These are phyloP conservation scores for Comarum palustre DNA, from an alignment of 306 rosid species.

Conservation along the genomic window DNA sequence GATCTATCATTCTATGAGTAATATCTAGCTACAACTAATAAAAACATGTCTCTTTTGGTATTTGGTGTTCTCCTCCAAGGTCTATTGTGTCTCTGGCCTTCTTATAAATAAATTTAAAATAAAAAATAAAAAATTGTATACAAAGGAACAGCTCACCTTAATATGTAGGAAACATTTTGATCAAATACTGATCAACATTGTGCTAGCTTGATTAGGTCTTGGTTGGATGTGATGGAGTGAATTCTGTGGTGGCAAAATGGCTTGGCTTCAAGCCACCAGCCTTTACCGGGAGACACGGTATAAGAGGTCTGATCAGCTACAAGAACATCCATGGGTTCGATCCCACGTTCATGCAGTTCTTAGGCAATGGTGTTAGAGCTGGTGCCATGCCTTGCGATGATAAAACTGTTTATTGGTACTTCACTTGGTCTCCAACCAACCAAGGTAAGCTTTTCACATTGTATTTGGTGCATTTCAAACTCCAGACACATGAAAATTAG, in stretches of 20 bases:
- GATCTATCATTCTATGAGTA: too few relatives aligned
- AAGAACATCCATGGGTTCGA: constrained; percentile 35
- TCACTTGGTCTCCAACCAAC: constrained; percentile 48
- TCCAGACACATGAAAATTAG: too few relatives aligned
- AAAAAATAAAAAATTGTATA: too few relatives aligned
- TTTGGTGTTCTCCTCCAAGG: too few relatives aligned
- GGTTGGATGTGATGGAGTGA: constrained; percentile 84
- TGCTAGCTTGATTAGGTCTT: constrained; percentile 57
- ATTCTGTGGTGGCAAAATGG: constrained; percentile 70
- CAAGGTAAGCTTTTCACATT: constrained; percentile 47
- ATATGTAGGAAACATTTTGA: too few relatives aligned
- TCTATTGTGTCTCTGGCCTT: too few relatives aligned
- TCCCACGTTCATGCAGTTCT: constrained; percentile 35
- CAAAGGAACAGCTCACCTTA: too few relatives aligned
- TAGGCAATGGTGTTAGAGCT: constrained; percentile 55
- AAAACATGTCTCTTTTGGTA: too few relatives aligned
- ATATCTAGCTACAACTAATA: too few relatives aligned
- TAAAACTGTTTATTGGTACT: constrained; percentile 49
- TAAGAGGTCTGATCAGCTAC: constrained; percentile 45
- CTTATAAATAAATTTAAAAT: too few relatives aligned
- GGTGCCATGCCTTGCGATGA: constrained; percentile 51
- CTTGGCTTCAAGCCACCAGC: constrained; percentile 52
- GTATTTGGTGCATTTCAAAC: too few relatives aligned
- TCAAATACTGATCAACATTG: too few relatives aligned
- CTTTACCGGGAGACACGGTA: constrained; percentile 45